Percentiles rank a stretch among this genome's conserved stretches.
Conservation (phyloP, 2,329 filamentous ascomycete species). For the Stagonosporopsis tanaceti region DNA sequence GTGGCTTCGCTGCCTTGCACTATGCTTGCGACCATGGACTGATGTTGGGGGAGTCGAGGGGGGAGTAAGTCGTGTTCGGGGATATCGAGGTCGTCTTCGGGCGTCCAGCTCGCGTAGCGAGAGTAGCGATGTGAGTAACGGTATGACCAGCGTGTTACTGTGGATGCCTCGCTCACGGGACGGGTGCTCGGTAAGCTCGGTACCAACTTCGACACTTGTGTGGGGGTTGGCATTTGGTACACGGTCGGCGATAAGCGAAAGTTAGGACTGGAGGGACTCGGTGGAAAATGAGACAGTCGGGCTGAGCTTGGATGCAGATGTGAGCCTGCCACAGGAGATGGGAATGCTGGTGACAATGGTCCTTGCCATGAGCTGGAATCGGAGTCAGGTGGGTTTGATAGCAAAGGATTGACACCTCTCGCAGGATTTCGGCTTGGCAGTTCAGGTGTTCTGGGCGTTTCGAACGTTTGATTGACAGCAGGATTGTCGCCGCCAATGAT, state of each 20-base stretch:
- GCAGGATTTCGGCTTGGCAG: slow-evolving; percentile 19
- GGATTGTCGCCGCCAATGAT: slow-evolving; percentile 33
- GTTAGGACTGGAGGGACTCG: slow-evolving; percentile 27
- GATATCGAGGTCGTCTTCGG: slow-evolving; percentile 13
- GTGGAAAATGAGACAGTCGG: slow-evolving; percentile 9
- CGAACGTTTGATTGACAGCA: slow-evolving; percentile 8
- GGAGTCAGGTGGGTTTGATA: slow-evolving; percentile 14
- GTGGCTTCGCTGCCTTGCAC: slow-evolving; percentile 14
- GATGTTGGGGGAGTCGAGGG: slow-evolving; percentile 8
- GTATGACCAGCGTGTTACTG: slow-evolving; percentile 1
- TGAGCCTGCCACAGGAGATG: slow-evolving; percentile 19
- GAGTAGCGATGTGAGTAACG: slow-evolving; percentile 20
- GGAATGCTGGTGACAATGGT: slow-evolving; percentile 25
- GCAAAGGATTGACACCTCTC: slow-evolving; percentile 25
- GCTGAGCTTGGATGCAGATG: slow-evolving; percentile 31
- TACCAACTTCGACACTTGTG: slow-evolving; percentile 11
- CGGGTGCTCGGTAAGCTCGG: slow-evolving; percentile 15
- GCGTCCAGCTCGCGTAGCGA: slow-evolving; percentile 13
- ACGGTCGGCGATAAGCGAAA: slow-evolving; percentile 33
- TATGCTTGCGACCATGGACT: slow-evolving; percentile 18
- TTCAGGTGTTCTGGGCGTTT: slow-evolving; percentile 2
- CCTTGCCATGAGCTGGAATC: slow-evolving; percentile 18
- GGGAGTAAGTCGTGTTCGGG: slow-evolving; percentile 3
- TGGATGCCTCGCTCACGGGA: slow-evolving; percentile 19
- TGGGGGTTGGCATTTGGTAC: slow-evolving; percentile 26